Base-by-base conservation (phyloP, 208 protist species). In the Wallacemonas sp. region DNA sequence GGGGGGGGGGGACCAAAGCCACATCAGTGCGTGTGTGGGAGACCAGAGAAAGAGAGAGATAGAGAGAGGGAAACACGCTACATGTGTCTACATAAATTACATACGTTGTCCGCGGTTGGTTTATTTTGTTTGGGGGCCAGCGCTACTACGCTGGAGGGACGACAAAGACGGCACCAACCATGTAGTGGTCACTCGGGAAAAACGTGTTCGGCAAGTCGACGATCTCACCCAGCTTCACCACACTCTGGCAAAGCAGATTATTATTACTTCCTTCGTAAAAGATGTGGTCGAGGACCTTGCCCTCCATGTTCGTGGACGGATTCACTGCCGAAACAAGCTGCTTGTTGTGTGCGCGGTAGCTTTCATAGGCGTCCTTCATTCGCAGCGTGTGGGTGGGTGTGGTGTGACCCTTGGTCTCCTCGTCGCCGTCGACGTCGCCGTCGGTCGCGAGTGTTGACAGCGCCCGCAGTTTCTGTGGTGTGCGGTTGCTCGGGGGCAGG, bases 261-360 rank as follows among this genome's bases (percentile, higher is more conserved):
- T 76, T 64, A 49, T 71, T n/a, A n/a, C n/a, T n/a, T n/a, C n/a
- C 70, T 32, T 93, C 83, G 54, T 85, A 81, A 6, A 96, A 48
- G 47, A 96, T 83, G 72, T 96, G 85, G 61, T 96, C 90, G n/a
- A 94, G 69, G 55, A 96, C 90, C 70, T 82, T 88, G 5, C 90
- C 90, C 65, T 94, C 87, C 57, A 71, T 70, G 58, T 85, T 87
- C 8, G 77, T 80, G 5, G 82, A 91, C 11, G 87, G 83, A 68
- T 92, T 91, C 23, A 93, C 80, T 2, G 85, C 85, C 0, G 85
- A 85, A 16, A 96, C 87, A 6, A 61, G 63, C 0, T 63, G 55
- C 3, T 83, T 85, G 64, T 96, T 76, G 36, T 60, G 72, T 19
- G 64, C 70, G 58, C 81, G 81, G 70, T 96, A 96, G 29, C 36